Evolutionary conservation across 768 basidiomycete species (phyloP).

Genomic region (Rhizopogon sp.): DNA sequence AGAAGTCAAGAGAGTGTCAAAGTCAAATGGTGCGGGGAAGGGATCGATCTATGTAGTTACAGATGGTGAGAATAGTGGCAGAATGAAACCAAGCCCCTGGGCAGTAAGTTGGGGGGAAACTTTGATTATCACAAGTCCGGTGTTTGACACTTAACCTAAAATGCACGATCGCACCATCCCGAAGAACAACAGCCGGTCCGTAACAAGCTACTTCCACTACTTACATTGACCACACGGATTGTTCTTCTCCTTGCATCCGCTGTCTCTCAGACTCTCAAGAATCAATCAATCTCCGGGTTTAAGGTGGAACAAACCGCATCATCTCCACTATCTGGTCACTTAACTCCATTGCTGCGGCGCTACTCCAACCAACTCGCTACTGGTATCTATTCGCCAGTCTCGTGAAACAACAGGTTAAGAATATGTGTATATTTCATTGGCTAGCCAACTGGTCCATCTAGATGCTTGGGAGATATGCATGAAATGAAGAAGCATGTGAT

Average conservation of each 20-base stretch:
- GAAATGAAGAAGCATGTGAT: not conserved
- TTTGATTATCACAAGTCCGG: slow-evolving; percentile 4
- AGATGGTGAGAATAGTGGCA: not conserved
- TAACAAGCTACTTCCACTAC: not conserved
- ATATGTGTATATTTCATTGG: not conserved
- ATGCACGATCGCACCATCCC: not conserved
- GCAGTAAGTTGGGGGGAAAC: not conserved
- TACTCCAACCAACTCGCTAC: too few species aligned
- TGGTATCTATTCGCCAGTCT: not conserved
- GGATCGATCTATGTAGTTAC: not conserved
- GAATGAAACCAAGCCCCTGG: not conserved
- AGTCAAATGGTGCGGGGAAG: slow-evolving; percentile 2
- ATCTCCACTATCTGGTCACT: slow-evolving; percentile 17
- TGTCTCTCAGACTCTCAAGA: slow-evolving; percentile 1
- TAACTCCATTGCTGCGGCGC: slow-evolving; percentile 9
- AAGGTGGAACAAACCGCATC: slow-evolving; percentile 27
- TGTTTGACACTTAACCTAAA: not conserved
- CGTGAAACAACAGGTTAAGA: not conserved
- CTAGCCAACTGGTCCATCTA: not conserved
- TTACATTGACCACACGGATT: not conserved
- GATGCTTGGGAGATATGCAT: not conserved
- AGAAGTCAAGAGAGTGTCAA: slow-evolving; percentile 6
- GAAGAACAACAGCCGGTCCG: too few species aligned
- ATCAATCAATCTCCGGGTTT: slow-evolving; percentile 21
- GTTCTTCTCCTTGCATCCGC: not conserved